Base-by-base conservation (phyloP, 495 filamentous ascomycete genomes). In the Thozetella sp. region DNA sequence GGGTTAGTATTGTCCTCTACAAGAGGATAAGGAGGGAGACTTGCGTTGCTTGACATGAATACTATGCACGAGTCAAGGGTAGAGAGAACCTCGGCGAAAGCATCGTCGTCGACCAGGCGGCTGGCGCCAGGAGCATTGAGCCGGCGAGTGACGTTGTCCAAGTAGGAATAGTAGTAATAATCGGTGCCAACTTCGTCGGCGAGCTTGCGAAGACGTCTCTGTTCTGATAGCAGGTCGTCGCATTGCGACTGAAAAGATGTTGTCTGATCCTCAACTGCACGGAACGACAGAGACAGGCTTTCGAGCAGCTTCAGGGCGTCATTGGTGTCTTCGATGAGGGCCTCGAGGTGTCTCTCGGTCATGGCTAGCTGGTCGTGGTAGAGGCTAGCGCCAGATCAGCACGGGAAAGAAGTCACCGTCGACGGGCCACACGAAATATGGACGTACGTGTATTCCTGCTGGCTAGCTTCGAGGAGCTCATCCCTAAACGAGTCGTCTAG, bases 81-180 rank as follows among this genome's bases (percentile, higher is more conserved):
- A 25, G 83, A 77, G 23, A 98, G 75, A 81, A 97, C 93, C 58
- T 96, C 90, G 11, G 86, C 88, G 67, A 94, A 98, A 56, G 88
- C 89, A 63, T 88, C 86, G 59, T 86, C 88, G 54, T 91, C 88
- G 40, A 94, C 93, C 46, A 92, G 83, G 63, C 87, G 93, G 26
- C 88, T 86, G 22, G 93, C 92, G 15, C 93, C 93, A 10, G 96
- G 95, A 22, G 93, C 93, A 79, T 97, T 97, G 45, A 99, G 85
- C 25, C 90, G 83, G 54, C 92, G 84, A 12, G 93, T 97, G 52
- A 94, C 91, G 53, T 90, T 93, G 58, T 97, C 95, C 22, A 98
- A 82, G 69, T 94, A 96, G 22, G 88, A 85, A 68, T 97, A 99
- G 69, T 96, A 97, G 62, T 92, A 87, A 4, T 97, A 80, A 61